phyloP scores from a whole-genome alignment of 2,329 filamentous ascomycete genomes.

The Fusarium virguliforme region DNA sequence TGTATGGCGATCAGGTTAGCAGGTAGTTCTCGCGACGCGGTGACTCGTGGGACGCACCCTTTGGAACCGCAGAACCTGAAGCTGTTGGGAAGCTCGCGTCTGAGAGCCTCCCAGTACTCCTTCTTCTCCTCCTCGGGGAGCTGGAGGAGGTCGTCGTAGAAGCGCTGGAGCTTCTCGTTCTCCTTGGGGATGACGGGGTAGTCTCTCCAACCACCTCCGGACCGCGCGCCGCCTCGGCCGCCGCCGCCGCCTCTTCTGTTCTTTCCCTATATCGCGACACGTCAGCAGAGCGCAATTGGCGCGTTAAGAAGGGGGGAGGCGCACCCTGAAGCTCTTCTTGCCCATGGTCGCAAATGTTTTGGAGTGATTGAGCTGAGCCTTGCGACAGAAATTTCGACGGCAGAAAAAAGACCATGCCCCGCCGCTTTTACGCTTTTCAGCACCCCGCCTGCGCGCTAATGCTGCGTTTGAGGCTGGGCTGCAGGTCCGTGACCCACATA shows the following conservation, averaged over 20 bases:
- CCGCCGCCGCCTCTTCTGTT: slow-evolving; percentile 57
- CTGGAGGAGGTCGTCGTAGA: slow-evolving; percentile 85
- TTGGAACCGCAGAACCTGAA: slow-evolving; percentile 98
- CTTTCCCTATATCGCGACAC: slow-evolving; percentile 53
- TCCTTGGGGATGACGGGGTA: slow-evolving; percentile 73
- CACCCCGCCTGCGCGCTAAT: slow-evolving; percentile 46
- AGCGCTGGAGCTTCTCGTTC: slow-evolving; percentile 88
- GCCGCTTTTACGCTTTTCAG: slow-evolving; percentile 36
- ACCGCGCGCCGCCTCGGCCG: slow-evolving; percentile 52
- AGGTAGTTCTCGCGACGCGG: slow-evolving; percentile 28
- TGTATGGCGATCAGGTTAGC: slow-evolving; percentile 55
- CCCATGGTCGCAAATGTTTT: slow-evolving; percentile 55
- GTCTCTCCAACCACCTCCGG: slow-evolving; percentile 54
- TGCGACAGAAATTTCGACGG: slow-evolving; percentile 51
- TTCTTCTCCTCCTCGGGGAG: slow-evolving; percentile 84
- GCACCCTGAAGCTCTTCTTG: slow-evolving; percentile 58
- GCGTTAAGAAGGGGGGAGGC: slow-evolving; percentile 15
- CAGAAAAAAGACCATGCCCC: slow-evolving; percentile 44
- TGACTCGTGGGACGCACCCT: slow-evolving; percentile 69
- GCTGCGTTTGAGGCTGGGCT: slow-evolving; percentile 29
- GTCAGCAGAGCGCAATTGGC: slow-evolving; percentile 46
- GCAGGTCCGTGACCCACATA: slow-evolving; percentile 14
- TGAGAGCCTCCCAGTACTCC: slow-evolving; percentile 87
- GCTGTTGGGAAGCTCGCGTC: slow-evolving; percentile 92
- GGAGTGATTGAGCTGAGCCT: slow-evolving; percentile 35